Evolutionary conservation across 2,329 filamentous ascomycete species (phyloP).

Genomic region (Blastomyces parvus): DNA sequence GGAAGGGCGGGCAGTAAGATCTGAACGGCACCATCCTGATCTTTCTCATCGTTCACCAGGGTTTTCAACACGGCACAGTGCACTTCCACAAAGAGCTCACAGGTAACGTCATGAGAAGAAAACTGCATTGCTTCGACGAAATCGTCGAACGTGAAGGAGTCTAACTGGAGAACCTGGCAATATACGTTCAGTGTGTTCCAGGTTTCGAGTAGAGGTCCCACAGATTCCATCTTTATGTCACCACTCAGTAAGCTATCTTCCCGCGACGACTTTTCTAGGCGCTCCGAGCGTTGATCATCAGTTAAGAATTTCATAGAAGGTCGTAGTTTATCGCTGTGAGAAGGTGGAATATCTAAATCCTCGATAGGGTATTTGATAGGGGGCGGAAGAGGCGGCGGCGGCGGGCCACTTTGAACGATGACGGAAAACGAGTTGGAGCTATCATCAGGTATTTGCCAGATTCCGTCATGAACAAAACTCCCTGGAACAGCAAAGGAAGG

Average conservation of each 20-base stretch:
- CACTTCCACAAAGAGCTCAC: slow-evolving; percentile 79
- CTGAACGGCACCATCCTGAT: slow-evolving; percentile 65
- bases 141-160: slow-evolving; percentile 97
- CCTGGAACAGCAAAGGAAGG: slow-evolving; percentile 28
- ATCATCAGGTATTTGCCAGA: slow-evolving; percentile 1
- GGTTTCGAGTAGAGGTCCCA: slow-evolving; percentile 77
- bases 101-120: slow-evolving; percentile 61
- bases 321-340: slow-evolving; percentile 51
- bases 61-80: slow-evolving; percentile 88
- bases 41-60: slow-evolving; percentile 63
- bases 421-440: slow-evolving; percentile 24
- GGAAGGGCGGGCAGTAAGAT: slow-evolving; percentile 68
- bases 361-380: slow-evolving; percentile 92
- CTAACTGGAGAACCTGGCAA: slow-evolving; percentile 83
- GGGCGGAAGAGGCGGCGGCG: slow-evolving; percentile 56
- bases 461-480: slow-evolving; percentile 13
- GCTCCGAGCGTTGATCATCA: slow-evolving; percentile 47
- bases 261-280: slow-evolving; percentile 31
- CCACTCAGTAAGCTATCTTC: slow-evolving; percentile 18
- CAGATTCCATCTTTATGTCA: slow-evolving; percentile 68
- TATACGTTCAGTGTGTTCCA: slow-evolving; percentile 99
- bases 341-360: slow-evolving; percentile 70
- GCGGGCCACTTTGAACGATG: slow-evolving; percentile 41
- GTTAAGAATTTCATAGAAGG: slow-evolving; percentile 72
- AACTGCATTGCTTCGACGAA: slow-evolving; percentile 81